Evolutionary conservation across 352 stramenopile genomes (phyloP).

Genomic region (Phytophthora litchii): DNA sequence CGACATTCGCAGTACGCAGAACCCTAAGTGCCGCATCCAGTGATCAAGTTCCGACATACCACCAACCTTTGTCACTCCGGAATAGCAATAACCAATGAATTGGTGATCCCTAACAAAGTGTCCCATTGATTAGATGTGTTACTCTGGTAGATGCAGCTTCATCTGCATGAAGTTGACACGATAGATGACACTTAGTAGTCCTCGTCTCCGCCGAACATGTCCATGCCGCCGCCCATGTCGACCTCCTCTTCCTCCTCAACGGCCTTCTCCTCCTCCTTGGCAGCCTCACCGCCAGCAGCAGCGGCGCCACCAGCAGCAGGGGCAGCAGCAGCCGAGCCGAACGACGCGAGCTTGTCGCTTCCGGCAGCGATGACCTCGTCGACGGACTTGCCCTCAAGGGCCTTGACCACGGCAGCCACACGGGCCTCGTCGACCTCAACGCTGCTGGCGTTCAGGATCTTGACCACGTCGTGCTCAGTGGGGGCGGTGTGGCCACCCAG

Average conservation of each 20-base stretch:
- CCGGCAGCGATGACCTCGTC: slow-evolving; percentile 85
- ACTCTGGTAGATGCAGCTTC: slow-evolving; percentile 39
- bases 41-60: slow-evolving; percentile 20
- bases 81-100: slow-evolving; percentile 4
- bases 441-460: slow-evolving; percentile 91
- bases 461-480: slow-evolving; percentile 90
- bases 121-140: slow-evolving; percentile 77
- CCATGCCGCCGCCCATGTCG: slow-evolving; percentile 85
- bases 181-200: slow-evolving; percentile 78
- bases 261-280: slow-evolving; percentile 69
- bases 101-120: slow-evolving; percentile 64
- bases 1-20: slow-evolving; percentile 54
- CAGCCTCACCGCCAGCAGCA: slow-evolving; percentile 49
- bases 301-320: slow-evolving; percentile 56
- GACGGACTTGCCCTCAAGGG: slow-evolving; percentile 84
- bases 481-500: slow-evolving; percentile 92
- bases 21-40: slow-evolving; percentile 63
- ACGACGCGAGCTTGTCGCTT: slow-evolving; percentile 83
- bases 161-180: slow-evolving; percentile 15
- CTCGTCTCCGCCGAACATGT: slow-evolving; percentile 89
- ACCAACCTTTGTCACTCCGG: background rate
- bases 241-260: slow-evolving; percentile 87
- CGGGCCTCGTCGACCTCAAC: slow-evolving; percentile 85
- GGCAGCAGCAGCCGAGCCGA: slow-evolving; percentile 66
- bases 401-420: slow-evolving; percentile 74